A percentile compares a stretch with the other conserved stretches of the same genome.
Evolutionary conservation across 164 flowering plant species (phyloP).

Genomic region (Chimonanthus salicifolius): DNA sequence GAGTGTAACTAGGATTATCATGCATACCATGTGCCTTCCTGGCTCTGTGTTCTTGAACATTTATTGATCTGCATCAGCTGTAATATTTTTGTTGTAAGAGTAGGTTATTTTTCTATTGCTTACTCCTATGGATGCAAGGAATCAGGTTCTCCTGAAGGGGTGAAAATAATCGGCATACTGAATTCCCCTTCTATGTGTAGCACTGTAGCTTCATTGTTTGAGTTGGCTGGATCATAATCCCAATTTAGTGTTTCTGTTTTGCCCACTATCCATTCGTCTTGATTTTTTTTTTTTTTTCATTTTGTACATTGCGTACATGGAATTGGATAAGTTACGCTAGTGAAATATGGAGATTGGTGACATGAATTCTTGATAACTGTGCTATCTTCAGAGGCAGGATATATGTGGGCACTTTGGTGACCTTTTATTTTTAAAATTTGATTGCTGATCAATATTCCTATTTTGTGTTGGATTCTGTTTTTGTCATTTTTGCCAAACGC

Average conservation of each 20-base stretch:
- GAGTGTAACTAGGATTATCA: constrained; percentile 23
- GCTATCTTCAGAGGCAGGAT: too few relatives aligned
- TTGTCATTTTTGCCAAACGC: too few relatives aligned
- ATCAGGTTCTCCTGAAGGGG: background rate
- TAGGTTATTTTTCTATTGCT: background rate
- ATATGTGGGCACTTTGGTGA: too few relatives aligned
- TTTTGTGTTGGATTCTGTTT: too few relatives aligned
- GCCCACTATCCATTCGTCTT: background rate
- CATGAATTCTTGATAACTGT: too few relatives aligned
- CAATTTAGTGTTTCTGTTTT: background rate
- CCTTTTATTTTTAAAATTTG: too few relatives aligned
- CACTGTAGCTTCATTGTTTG: background rate
- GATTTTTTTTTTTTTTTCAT: too few relatives aligned
- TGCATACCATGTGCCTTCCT: background rate
- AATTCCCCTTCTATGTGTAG: background rate
- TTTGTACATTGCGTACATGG: background rate
- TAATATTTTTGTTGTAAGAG: background rate
- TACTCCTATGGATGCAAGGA: background rate
- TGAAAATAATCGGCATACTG: background rate
- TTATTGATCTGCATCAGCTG: background rate
- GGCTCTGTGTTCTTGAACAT: background rate
- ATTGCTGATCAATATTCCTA: too few relatives aligned
- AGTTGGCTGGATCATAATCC: background rate
- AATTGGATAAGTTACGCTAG: too few relatives aligned
- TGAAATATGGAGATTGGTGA: too few relatives aligned